A percentile compares a stretch with the other conserved stretches of the same genome.
Conservation (phyloP, 2,329 filamentous ascomycete species). For the Diaporthe eres region DNA sequence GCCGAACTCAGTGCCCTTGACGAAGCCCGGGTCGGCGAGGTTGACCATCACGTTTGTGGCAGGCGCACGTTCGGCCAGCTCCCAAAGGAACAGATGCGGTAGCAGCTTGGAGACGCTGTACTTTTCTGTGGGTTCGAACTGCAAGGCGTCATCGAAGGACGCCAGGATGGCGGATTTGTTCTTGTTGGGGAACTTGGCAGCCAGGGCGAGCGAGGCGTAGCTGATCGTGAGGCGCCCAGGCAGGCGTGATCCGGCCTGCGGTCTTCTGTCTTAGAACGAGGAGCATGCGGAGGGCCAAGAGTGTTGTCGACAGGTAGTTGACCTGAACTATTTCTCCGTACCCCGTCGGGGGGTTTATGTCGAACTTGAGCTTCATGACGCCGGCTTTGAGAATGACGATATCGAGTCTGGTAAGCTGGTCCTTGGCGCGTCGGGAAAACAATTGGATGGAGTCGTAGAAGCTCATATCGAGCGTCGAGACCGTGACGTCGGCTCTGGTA, state of each 20-base stretch:
- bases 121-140: conserved; percentile 41
- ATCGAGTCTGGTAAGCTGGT: conserved; percentile 55
- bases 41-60: conserved; percentile 50
- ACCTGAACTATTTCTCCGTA: conserved; percentile 59
- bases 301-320: conserved; percentile 55
- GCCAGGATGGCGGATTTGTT: conserved; percentile 46
- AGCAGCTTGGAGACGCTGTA: conserved; percentile 48
- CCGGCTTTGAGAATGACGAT: conserved; percentile 63
- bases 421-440: conserved; percentile 56
- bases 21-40: conserved; percentile 52
- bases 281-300: conserved; percentile 52
- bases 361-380: conserved; percentile 46
- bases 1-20: conserved; percentile 50
- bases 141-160: conserved; percentile 49
- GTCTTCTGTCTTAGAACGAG: conserved; percentile 50
- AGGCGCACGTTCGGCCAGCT: conserved; percentile 48
- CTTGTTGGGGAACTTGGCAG: conserved; percentile 46
- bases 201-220: conserved; percentile 48
- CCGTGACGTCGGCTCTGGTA: conserved; percentile 56
- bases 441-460: conserved; percentile 59
- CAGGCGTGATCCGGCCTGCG: conserved; percentile 42
- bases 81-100: conserved; percentile 48
- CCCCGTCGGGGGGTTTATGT: conserved; percentile 48
- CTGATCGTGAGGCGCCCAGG: conserved; percentile 51
- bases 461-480: conserved; percentile 65